These are phyloP conservation scores for Mycena pura DNA, from an alignment of 768 basidiomycete genomes.

Conservation along the genomic window DNA sequence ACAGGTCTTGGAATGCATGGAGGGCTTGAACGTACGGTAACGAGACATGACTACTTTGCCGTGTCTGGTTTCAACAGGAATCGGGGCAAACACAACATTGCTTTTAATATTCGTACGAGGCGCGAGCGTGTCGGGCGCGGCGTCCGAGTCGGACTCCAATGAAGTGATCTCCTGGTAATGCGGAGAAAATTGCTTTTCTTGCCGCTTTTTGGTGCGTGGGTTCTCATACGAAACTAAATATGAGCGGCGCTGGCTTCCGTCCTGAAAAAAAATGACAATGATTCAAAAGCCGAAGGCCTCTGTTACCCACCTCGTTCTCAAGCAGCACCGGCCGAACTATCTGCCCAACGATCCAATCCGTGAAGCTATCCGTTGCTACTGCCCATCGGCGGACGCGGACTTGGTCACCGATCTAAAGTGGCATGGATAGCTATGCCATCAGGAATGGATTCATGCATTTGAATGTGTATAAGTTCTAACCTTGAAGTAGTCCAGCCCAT, in stretches of 20 bases:
- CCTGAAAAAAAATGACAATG: not conserved
- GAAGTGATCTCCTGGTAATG: constrained; percentile 16
- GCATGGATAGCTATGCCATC: not conserved
- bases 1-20: too few relatives aligned
- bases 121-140: not conserved
- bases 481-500: constrained; percentile 23
- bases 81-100: constrained; percentile 13
- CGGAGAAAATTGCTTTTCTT: constrained; percentile 14
- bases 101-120: not conserved
- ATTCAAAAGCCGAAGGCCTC: too few relatives aligned
- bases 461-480: not conserved
- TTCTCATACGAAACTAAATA: constrained; percentile 12
- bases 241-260: constrained; percentile 11
- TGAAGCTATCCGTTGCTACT: not conserved
- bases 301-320: constrained; percentile 15
- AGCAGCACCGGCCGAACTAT: constrained; percentile 5
- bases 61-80: too few relatives aligned
- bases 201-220: not conserved
- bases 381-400: constrained; percentile 23
- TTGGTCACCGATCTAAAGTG: constrained; percentile 20
- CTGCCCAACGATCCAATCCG: constrained; percentile 5
- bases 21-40: too few relatives aligned
- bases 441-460: not conserved
- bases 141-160: not conserved
- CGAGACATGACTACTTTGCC: too few relatives aligned